Base-by-base conservation (phyloP, 495 filamentous ascomycete species). In the Xylaria nigripes region DNA sequence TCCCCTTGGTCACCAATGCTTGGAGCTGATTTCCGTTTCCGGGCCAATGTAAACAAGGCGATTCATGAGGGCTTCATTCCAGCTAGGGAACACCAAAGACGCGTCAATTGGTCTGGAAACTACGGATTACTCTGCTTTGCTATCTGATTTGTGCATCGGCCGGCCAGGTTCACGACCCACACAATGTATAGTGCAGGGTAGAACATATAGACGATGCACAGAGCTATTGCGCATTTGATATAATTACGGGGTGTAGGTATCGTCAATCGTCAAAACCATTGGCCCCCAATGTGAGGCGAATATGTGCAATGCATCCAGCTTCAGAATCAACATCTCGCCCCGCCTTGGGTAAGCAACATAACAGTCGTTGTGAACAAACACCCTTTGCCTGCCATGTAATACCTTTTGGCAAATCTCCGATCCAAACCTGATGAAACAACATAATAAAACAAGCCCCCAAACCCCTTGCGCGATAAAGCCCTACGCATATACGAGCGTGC, bases 161-260 rank as follows among this genome's bases (percentile, higher is more conserved):
- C n/a, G n/a, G n/a, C n/a, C n/a, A n/a, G n/a, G n/a, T n/a, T n/a
- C n/a, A n/a, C n/a, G n/a, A n/a, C n/a, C n/a, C n/a, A n/a, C n/a
- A 1, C 43, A 12, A 23, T 12, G 8, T 16, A 15, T 48, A 15
- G 12, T 12, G 8, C 24, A 6, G 40, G 34, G 13, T 13, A 3
- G 8, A 34, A 24, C 2, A 27, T 4, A 16, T 19, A 41, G 63
- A 50, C 54, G 45, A 50, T 58, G 54, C 43, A 40, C 19, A 45
- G 54, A 54, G 45, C 54, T 51, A 29, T 46, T 62, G 43, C 42
- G 54, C 50, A 50, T 61, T 65, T 62, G 62, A 40, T 68, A 68
- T 68, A 68, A 65, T 68, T 68, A 68, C 62, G 65, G 55, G 45
- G 59, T 66, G 59, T 64, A 61, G 47, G 59, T 34, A 18, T 67